Conservation (phyloP, 257 asterid species). For the Agastache rugosa region DNA sequence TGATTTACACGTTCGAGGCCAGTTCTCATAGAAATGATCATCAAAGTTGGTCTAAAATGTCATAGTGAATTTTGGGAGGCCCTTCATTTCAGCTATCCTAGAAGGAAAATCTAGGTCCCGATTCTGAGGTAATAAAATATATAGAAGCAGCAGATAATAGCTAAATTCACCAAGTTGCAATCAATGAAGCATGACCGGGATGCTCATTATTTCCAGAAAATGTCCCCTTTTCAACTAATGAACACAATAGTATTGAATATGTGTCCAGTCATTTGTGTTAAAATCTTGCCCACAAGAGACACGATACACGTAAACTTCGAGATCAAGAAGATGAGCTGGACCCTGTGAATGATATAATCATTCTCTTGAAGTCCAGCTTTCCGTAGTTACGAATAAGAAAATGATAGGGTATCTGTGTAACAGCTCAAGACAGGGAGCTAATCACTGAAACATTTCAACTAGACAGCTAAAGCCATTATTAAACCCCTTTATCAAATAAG, state of each 20-base stretch:
- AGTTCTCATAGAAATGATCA: neutral
- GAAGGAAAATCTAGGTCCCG: neutral
- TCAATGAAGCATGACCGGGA: neutral
- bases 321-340: no score
- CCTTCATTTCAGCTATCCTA: conserved; percentile 21
- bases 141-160: neutral
- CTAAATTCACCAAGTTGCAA: no score
- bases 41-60: neutral
- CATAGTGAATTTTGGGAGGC: no score
- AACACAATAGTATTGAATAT: neutral
- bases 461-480: neutral
- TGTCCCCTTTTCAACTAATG: neutral
- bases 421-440: conserved; percentile 10
- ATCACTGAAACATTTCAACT: conserved; percentile 9
- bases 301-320: no score
- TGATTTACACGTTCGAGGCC: neutral
- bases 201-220: neutral
- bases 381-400: neutral
- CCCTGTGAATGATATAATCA: neutral
- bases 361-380: neutral
- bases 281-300: no score
- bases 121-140: neutral
- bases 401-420: neutral
- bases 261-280: no score
- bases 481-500: neutral